Conservation (phyloP, 345 rosid species). For the Gossypium herbaceum region DNA sequence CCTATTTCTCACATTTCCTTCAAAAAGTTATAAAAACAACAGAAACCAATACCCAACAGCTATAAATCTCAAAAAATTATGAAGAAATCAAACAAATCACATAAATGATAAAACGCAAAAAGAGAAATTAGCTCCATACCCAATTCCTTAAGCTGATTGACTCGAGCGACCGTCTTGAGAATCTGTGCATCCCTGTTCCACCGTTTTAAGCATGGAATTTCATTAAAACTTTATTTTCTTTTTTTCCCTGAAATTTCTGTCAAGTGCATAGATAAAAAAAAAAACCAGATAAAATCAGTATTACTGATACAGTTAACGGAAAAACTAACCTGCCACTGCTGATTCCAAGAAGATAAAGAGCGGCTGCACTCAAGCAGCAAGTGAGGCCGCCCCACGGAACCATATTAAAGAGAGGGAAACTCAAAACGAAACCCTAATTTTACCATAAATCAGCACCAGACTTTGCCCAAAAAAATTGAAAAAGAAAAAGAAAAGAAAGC, state of each 20-base stretch:
- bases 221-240: background rate
- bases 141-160: slow-evolving; percentile 80
- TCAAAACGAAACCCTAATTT: slow-evolving; percentile 16
- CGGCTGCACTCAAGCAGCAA: slow-evolving; percentile 89
- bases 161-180: slow-evolving; percentile 65
- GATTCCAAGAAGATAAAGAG: slow-evolving; percentile 83
- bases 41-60: background rate
- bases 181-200: slow-evolving; percentile 69
- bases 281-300: background rate
- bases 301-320: background rate
- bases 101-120: background rate
- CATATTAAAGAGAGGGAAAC: slow-evolving; percentile 28
- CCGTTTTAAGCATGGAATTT: background rate
- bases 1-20: background rate
- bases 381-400: slow-evolving; percentile 87
- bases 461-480: background rate
- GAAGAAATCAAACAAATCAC: background rate
- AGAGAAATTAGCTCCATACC: slow-evolving; percentile 36
- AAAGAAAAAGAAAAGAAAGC: background rate
- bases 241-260: background rate
- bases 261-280: background rate
- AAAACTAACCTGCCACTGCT: slow-evolving; percentile 75
- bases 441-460: background rate
- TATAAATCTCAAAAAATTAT: background rate
- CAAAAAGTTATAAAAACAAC: background rate